phyloP scores from a whole-genome alignment of 1,284 basidiomycete species.

The Phellinidium pouzarii region DNA sequence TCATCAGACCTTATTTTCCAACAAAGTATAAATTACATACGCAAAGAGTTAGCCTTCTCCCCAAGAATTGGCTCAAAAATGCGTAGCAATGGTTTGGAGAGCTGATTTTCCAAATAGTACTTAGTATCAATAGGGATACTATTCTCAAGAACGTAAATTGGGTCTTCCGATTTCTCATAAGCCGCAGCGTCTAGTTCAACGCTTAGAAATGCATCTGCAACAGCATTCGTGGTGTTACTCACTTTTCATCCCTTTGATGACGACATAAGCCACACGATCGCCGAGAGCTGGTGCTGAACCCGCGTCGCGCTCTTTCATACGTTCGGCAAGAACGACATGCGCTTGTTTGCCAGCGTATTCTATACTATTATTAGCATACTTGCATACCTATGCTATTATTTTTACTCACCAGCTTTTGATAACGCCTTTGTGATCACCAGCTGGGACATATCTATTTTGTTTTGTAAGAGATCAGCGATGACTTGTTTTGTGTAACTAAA shows the following conservation, averaged over 20 bases:
- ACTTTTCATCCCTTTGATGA: conserved; percentile 93
- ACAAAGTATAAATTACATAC: conserved; percentile 39
- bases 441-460: conserved; percentile 96
- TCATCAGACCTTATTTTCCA: neutral
- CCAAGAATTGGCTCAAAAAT: conserved; percentile 98
- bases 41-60: conserved; percentile 76
- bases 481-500: conserved; percentile 84
- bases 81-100: conserved; percentile 90
- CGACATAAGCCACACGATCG: conserved; percentile 96
- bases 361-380: conserved; percentile 25
- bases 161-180: conserved; percentile 96
- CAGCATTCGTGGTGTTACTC: conserved; percentile 11
- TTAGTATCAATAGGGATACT: conserved; percentile 95
- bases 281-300: conserved; percentile 89
- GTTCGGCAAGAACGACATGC: conserved; percentile 87
- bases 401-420: conserved; percentile 66
- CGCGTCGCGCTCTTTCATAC: conserved; percentile 93
- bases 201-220: neutral
- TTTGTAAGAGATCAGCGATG: conserved; percentile 89
- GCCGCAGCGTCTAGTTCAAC: conserved; percentile 75
- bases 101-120: conserved; percentile 94
- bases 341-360: conserved; percentile 91
- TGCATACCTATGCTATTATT: conserved; percentile 1
- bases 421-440: conserved; percentile 96
- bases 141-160: conserved; percentile 91